These are phyloP conservation scores for Fusarium lyarnte DNA, from an alignment of 2,329 filamentous ascomycete genomes.

Conservation along the genomic window DNA sequence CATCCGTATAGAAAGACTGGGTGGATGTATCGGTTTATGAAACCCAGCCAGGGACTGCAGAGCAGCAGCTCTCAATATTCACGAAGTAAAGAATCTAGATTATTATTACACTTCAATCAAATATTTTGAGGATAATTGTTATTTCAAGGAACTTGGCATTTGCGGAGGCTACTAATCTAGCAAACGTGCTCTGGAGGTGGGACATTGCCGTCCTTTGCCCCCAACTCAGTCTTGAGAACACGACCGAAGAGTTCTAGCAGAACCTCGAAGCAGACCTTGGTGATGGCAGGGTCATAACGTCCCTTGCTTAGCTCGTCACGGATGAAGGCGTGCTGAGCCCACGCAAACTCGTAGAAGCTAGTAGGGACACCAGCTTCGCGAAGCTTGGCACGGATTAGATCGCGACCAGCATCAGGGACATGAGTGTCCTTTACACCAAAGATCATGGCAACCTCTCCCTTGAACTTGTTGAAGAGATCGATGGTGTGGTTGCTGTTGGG, in stretches of 20 bases:
- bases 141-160: neutral
- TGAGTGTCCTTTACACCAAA: conserved; percentile 93
- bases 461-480: conserved; percentile 70
- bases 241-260: conserved; percentile 86
- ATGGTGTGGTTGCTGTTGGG: conserved; percentile 60
- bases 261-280: conserved; percentile 91
- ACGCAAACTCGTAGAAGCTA: conserved; percentile 89
- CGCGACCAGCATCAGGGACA: conserved; percentile 82
- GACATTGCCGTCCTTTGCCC: conserved; percentile 69
- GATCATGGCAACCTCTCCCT: conserved; percentile 88
- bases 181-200: conserved; percentile 78
- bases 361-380: conserved; percentile 79
- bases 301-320: conserved; percentile 92
- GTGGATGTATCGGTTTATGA: conserved; percentile 34
- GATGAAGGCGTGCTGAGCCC: conserved; percentile 95
- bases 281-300: conserved; percentile 88
- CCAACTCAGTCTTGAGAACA: conserved; percentile 81
- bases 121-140: neutral
- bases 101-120: conserved; percentile 37
- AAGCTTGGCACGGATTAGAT: conserved; percentile 83
- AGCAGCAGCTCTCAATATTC: conserved; percentile 31
- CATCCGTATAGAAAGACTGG: conserved; percentile 22
- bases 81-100: conserved; percentile 44
- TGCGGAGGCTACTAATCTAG: conserved; percentile 48
- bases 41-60: conserved; percentile 18